These are phyloP conservation scores for Cladobotryum protrusum DNA, from an alignment of 2,329 filamentous ascomycete species.

Conservation along the genomic window DNA sequence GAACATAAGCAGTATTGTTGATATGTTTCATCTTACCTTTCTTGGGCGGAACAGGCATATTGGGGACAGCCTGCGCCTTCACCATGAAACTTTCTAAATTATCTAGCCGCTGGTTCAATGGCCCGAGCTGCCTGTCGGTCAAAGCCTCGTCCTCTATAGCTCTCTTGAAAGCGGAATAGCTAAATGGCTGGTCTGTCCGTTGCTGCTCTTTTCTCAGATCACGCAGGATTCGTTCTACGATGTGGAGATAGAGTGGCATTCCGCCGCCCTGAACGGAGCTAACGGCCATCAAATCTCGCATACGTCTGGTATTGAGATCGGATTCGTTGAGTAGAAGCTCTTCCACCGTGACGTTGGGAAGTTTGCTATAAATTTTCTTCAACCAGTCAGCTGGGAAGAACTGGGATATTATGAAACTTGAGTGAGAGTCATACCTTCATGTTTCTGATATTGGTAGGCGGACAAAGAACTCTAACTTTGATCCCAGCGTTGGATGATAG, in stretches of 20 bases:
- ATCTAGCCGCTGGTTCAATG: constrained; percentile 37
- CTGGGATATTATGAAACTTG: constrained; percentile 11
- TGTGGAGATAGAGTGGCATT: constrained; percentile 52
- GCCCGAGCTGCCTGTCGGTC: constrained; percentile 41
- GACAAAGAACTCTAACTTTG: constrained; percentile 47
- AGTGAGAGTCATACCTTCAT: constrained; percentile 23
- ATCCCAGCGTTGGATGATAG: constrained; percentile 39
- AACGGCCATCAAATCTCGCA: constrained; percentile 56
- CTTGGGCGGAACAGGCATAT: background rate
- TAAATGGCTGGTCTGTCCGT: constrained; percentile 30
- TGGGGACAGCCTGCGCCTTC: constrained; percentile 13
- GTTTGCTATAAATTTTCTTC: constrained; percentile 1
- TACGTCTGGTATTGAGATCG: constrained; percentile 50
- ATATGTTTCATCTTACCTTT: background rate
- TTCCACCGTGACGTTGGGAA: constrained; percentile 38
- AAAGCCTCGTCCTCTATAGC: constrained; percentile 31
- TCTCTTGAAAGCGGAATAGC: constrained; percentile 43
- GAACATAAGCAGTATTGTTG: too few relatives aligned
- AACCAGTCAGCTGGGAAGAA: background rate
- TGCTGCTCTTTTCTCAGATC: constrained; percentile 47
- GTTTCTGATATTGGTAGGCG: constrained; percentile 43
- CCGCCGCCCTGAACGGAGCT: constrained; percentile 24
- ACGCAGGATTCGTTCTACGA: constrained; percentile 49
- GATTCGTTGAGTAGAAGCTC: constrained; percentile 44
- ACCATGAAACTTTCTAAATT: constrained; percentile 46